A percentile compares a stretch with the other conserved stretches of the same genome.
phyloP scores from a whole-genome alignment of 345 rosid genomes.

The Salix purpurea region DNA sequence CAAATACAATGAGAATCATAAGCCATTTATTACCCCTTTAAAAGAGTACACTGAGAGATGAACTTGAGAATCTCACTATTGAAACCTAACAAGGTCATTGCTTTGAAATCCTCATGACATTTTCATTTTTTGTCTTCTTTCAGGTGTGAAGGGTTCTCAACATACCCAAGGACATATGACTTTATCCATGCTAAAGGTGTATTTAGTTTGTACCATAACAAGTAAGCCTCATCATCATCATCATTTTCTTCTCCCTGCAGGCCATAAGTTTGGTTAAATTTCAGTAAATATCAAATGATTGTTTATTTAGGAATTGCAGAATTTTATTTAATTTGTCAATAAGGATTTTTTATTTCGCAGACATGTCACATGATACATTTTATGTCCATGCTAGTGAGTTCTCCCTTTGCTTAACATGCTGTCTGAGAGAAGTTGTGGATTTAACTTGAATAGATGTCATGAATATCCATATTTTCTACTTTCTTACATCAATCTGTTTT shows the following conservation, averaged over 20 bases:
- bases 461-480: not conserved
- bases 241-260: not conserved
- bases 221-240: conserved; percentile 33
- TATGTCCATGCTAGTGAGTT: not conserved
- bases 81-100: not conserved
- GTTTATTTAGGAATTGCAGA: not conserved
- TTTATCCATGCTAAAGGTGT: conserved; percentile 80
- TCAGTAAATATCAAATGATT: not conserved
- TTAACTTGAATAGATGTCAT: not conserved
- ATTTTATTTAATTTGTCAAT: not conserved
- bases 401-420: not conserved
- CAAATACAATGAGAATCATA: not conserved
- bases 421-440: not conserved
- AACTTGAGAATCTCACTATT: not conserved
- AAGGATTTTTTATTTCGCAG: not conserved
- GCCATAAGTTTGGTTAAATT: not conserved
- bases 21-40: not conserved
- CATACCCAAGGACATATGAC: conserved; percentile 95
- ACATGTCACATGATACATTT: not conserved
- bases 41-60: not conserved
- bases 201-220: conserved; percentile 70
- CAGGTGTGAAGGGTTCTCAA: conserved; percentile 99
- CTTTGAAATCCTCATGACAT: conserved; percentile 3
- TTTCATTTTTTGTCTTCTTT: conserved; percentile 16
- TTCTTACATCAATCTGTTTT: not conserved